Conservation (phyloP, 1,284 basidiomycete species). For the Kwoniella shivajii region DNA sequence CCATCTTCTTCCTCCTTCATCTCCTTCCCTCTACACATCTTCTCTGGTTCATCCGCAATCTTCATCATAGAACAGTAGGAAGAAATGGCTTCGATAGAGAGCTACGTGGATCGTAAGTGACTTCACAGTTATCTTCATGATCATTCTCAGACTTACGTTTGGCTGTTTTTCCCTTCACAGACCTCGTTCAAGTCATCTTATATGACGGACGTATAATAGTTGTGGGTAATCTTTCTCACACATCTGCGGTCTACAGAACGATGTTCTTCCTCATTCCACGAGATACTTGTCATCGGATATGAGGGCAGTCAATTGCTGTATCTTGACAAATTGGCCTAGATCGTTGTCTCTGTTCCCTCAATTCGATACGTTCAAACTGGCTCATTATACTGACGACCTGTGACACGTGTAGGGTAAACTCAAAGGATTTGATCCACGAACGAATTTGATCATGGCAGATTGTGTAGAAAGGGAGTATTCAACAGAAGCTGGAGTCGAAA, state of each 20-base stretch:
- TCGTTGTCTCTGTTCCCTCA: too few relatives aligned
- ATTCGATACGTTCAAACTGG: too few relatives aligned
- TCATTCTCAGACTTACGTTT: not conserved
- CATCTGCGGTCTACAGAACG: too few relatives aligned
- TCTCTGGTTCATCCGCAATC: not conserved
- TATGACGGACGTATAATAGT: constrained; percentile 54
- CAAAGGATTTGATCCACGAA: constrained; percentile 88
- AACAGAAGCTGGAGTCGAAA: constrained; percentile 86
- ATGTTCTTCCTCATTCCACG: too few relatives aligned
- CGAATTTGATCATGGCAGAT: constrained; percentile 88
- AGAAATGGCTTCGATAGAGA: constrained; percentile 47
- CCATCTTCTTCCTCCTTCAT: not conserved
- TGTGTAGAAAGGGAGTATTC: constrained; percentile 89
- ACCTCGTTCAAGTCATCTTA: constrained; percentile 53
- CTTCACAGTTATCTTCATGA: not conserved
- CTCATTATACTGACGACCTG: too few relatives aligned
- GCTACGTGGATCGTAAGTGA: constrained; percentile 49
- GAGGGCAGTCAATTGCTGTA: too few relatives aligned
- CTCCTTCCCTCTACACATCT: not conserved
- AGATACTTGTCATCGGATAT: too few relatives aligned
- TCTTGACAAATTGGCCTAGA: too few relatives aligned
- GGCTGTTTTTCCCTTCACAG: constrained; percentile 19
- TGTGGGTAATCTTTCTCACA: constrained; percentile 28
- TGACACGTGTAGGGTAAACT: constrained; percentile 72
- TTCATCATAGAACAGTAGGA: not conserved